Evolutionary conservation across 2,329 filamentous ascomycete genomes (phyloP), one percentile per base, ranked within the genome.

Genomic region (Arthrocladium fulminans): DNA sequence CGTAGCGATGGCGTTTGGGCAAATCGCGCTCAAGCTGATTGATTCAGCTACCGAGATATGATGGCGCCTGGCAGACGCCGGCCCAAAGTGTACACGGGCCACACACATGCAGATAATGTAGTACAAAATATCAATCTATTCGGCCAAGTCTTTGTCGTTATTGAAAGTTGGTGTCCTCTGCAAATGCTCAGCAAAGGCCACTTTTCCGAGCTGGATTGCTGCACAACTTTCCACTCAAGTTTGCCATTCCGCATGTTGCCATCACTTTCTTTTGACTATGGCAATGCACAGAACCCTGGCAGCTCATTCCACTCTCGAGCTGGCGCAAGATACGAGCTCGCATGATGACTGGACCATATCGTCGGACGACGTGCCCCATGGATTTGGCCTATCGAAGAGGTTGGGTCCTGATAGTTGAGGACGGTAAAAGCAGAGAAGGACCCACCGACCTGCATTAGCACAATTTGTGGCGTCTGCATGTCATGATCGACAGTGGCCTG

Each of bases 51-150:
- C 17, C 32, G 32, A 35, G n/a, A 35, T 15, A 35, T 35, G 17
- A 5, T 35, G 17, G 17, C 17, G 32, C 32, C 32, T 35, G 32
- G 32, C 10, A 35, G 32, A 15, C 32, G 13, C 39, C 32, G 10
- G 32, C 32, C 12, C 10, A 44, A 8, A 37, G 7, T 40, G 41
- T 19, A 12, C 5, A 6, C 23, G 13, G 37, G 20, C 5, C 19
- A 40, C 32, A 19, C 32, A 44, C 41, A 44, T 30, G 41, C 41
- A 30, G 17, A 30, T 44, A 30, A 44, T 44, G 41, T 44, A 32
- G 41, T 30, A 43, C 20, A 7, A 41, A 25, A 3, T 23, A 41
- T 40, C 15, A 17, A 41, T 41, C 12, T 4, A 15, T 13, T 35
- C 32, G 32, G 10, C n/a, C n/a, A 35, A 9, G 13, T 35, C 7